Evolutionary conservation across 1,139 yeast species (phyloP), one percentile per base, ranked within the genome.

Genomic region (Protomyces macrosporus): DNA sequence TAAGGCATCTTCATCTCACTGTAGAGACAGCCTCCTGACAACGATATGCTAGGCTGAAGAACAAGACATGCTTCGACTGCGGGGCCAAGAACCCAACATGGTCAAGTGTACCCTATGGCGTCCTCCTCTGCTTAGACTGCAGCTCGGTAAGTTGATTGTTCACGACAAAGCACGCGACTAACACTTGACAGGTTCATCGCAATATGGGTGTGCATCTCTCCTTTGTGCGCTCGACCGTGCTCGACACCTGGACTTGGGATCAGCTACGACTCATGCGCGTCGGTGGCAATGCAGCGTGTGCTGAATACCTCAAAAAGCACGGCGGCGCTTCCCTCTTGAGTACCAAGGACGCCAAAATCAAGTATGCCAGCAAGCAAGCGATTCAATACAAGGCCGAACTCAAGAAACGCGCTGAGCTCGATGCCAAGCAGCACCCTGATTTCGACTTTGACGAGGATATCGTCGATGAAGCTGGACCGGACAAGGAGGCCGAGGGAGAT

Each of bases 21-120:
- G 48, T 1, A 4, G 42, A n/a, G 14, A 39, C n/a, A 39, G 14
- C 12, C 42, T 23, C 23, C 23, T 23, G 23, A 23, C 23, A 2
- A 23, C 23, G 39, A 42, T 9, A 10, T 30, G 4, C 48, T 10
- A 42, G 48, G 52, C 53, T 55, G 4, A 58, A 58, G 53, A 58
- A 58, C 54, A 58, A 58, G 62, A 58, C 62, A 32, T 93, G 99
- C 77, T 87, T 90, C 74, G 99, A 93, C 76, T 95, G 98, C 76
- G 82, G 81, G 50, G 96, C 97, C 3, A 96, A 95, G 67, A 91
- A 91, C 74, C 98, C 99, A 6, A 97, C 95, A 72, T 93, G 99
- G 99, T 97, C 98, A 3, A 89, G 97, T 9, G 97, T 98, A 55
- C 93, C 95, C 74, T 91, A 90, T 76, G 99, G 98, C 64, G 87